phyloP scores from a whole-genome alignment of 1,284 basidiomycete genomes.

The Uromyces viciae-fabae region DNA sequence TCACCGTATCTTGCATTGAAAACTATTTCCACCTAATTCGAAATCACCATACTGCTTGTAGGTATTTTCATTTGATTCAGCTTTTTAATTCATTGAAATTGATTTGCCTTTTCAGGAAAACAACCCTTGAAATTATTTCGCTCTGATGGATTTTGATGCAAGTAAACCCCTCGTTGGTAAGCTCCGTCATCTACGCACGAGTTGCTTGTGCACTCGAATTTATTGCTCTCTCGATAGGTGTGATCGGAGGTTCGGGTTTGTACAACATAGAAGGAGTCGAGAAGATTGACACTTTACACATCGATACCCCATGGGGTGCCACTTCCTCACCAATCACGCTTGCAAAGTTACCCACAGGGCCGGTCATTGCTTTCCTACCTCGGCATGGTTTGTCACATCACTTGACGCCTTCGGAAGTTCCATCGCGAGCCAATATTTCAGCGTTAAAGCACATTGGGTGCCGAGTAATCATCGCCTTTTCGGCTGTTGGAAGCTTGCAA shows the following conservation, averaged over 20 bases:
- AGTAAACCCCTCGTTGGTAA: too few relatives aligned
- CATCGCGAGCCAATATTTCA: slow-evolving; percentile 85
- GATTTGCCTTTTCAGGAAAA: too few relatives aligned
- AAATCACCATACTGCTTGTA: too few relatives aligned
- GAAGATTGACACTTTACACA: slow-evolving; percentile 63
- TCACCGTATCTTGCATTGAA: too few relatives aligned
- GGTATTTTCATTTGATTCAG: too few relatives aligned
- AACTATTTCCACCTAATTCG: too few relatives aligned
- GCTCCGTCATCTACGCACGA: too few relatives aligned
- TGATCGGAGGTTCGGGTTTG: slow-evolving; percentile 54
- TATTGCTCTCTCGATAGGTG: too few relatives aligned
- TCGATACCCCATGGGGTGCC: slow-evolving; percentile 78
- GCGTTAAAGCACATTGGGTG: slow-evolving; percentile 89
- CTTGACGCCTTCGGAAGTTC: slow-evolving; percentile 70
- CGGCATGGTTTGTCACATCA: slow-evolving; percentile 79
- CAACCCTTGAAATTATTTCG: too few relatives aligned
- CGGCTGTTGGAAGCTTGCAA: slow-evolving; percentile 88
- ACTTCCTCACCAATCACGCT: slow-evolving; percentile 90
- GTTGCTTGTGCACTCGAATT: too few relatives aligned
- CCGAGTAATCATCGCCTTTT: slow-evolving; percentile 84
- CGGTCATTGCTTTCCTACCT: slow-evolving; percentile 81
- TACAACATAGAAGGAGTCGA: slow-evolving; percentile 87
- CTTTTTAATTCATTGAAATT: too few relatives aligned
- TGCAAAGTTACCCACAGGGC: slow-evolving; percentile 71
- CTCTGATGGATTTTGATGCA: too few relatives aligned